Evolutionary conservation across 2,329 filamentous ascomycete species (phyloP).

Genomic region (Bipolaris gigantea): DNA sequence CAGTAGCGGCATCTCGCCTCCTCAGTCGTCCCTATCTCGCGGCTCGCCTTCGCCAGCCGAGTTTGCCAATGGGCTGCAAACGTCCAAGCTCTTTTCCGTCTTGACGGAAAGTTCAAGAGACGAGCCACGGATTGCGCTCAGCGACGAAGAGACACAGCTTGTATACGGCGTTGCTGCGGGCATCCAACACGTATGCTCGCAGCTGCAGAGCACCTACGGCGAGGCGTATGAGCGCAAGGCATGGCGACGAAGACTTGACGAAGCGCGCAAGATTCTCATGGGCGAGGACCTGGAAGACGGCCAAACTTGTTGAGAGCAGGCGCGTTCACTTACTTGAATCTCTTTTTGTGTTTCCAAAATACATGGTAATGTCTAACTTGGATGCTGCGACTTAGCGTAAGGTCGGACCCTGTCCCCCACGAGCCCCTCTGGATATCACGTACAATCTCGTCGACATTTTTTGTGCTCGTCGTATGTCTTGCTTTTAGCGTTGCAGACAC

Average conservation of each 20-base stretch:
- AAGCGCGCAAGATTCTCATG: slow-evolving; percentile 72
- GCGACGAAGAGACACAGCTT: slow-evolving; percentile 59
- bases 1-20: slow-evolving; percentile 29
- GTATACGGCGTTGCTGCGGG: slow-evolving; percentile 55
- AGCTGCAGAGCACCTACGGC: slow-evolving; percentile 53
- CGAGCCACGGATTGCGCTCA: slow-evolving; percentile 46
- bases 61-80: slow-evolving; percentile 42
- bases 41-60: slow-evolving; percentile 36
- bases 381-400: slow-evolving; percentile 30
- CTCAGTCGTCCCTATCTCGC: slow-evolving; percentile 33
- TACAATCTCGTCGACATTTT: slow-evolving; percentile 5
- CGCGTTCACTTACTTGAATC: neutral
- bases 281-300: slow-evolving; percentile 56
- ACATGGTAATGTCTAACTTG: slow-evolving; percentile 37
- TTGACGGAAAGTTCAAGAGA: slow-evolving; percentile 42
- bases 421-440: slow-evolving; percentile 7
- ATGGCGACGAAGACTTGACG: slow-evolving; percentile 72
- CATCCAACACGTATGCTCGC: slow-evolving; percentile 56
- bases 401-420: slow-evolving; percentile 8
- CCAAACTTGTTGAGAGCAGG: slow-evolving; percentile 23
- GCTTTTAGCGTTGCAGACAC: neutral
- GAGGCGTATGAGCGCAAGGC: slow-evolving; percentile 61
- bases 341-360: slow-evolving; percentile 5
- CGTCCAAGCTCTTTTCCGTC: slow-evolving; percentile 47
- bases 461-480: neutral